Evolutionary conservation across 495 filamentous ascomycete species (phyloP).

Genomic region (Penicillium riverlandense): DNA sequence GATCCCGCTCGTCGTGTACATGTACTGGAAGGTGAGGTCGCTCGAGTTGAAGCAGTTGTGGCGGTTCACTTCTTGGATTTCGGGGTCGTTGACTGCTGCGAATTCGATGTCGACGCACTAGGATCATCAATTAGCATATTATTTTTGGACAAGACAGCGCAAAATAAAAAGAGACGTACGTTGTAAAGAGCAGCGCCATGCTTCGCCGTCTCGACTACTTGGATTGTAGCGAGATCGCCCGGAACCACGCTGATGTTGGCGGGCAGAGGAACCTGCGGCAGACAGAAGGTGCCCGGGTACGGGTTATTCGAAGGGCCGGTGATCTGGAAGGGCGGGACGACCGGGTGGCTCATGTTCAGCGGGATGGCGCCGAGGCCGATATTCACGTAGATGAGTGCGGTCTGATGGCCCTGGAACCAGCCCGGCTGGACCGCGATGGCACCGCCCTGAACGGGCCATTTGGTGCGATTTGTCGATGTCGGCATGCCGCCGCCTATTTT

Average conservation of each 20-base stretch:
- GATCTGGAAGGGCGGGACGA: slow-evolving; percentile 81
- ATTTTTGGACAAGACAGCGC: background rate
- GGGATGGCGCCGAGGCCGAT: slow-evolving; percentile 80
- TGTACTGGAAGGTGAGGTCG: slow-evolving; percentile 63
- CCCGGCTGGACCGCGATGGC: slow-evolving; percentile 83
- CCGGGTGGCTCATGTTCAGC: slow-evolving; percentile 79
- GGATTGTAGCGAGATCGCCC: slow-evolving; percentile 91
- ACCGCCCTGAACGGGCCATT: slow-evolving; percentile 84
- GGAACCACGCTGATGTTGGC: slow-evolving; percentile 59
- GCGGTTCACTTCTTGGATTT: slow-evolving; percentile 59
- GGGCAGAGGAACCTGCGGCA: slow-evolving; percentile 87
- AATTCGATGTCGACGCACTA: slow-evolving; percentile 92
- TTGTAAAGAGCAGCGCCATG: slow-evolving; percentile 90
- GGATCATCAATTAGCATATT: background rate
- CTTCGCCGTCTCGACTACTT: slow-evolving; percentile 80
- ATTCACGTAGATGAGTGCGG: slow-evolving; percentile 89
- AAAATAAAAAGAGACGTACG: slow-evolving; percentile 47
- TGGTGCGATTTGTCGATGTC: slow-evolving; percentile 74
- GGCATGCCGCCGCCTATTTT: slow-evolving; percentile 75
- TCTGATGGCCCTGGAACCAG: slow-evolving; percentile 89
- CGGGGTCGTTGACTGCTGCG: slow-evolving; percentile 57
- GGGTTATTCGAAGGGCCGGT: slow-evolving; percentile 72
- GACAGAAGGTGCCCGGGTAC: slow-evolving; percentile 81
- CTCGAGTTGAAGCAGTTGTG: slow-evolving; percentile 81
- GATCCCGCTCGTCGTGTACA: slow-evolving; percentile 61